Percentiles rank a stretch among this genome's conserved stretches.
phyloP scores from a whole-genome alignment of 805 yeast species.

The Candida jianshihensis region DNA sequence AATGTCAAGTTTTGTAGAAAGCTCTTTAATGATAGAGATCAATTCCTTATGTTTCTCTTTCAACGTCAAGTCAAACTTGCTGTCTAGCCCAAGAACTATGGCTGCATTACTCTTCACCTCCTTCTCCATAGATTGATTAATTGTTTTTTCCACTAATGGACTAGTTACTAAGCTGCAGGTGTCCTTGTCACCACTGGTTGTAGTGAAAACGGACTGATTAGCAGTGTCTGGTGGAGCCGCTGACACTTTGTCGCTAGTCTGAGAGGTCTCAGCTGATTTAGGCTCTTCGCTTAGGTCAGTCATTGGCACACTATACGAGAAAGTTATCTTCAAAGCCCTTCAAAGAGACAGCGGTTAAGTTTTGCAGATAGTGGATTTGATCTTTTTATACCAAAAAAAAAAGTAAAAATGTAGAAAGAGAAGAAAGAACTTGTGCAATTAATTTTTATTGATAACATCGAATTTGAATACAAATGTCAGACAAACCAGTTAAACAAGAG shows the following conservation, averaged over 20 bases:
- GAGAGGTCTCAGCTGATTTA: no score
- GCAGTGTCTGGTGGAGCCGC: neutral
- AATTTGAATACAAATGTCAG: neutral
- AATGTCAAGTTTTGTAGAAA: neutral
- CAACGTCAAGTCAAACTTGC: conserved; percentile 1
- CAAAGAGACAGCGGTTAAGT: no score
- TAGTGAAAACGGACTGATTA: neutral
- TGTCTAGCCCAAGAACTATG: neutral
- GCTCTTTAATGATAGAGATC: conserved; percentile 4
- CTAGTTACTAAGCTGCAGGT: neutral
- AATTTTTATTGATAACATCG: neutral
- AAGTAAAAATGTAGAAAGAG: no score
- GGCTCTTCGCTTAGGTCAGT: no score
- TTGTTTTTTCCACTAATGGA: neutral
- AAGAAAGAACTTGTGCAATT: neutral
- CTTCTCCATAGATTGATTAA: neutral
- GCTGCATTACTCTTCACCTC: neutral
- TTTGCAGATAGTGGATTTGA: no score
- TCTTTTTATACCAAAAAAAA: no score
- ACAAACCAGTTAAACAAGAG: conserved; percentile 2
- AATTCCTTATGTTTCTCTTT: conserved; percentile 1
- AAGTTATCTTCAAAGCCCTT: no score
- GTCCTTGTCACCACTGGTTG: neutral
- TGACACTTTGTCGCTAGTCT: no score
- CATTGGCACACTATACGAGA: no score